Percentiles rank a stretch among this genome's conserved stretches.
Evolutionary conservation across 2,329 filamentous ascomycete genomes (phyloP).

Genomic region (Microsporum audouinii): DNA sequence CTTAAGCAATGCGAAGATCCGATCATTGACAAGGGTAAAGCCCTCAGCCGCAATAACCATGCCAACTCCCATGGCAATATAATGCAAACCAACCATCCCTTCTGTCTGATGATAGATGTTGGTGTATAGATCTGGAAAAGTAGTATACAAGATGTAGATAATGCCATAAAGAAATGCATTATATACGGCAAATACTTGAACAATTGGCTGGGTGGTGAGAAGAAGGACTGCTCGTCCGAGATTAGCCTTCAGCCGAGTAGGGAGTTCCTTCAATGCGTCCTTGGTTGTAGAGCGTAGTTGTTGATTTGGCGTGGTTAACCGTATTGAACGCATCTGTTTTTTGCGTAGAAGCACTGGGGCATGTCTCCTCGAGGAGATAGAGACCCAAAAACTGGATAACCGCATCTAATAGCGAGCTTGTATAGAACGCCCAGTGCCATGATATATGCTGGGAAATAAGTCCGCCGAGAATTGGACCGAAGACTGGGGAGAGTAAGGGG

Average conservation of each 20-base stretch:
- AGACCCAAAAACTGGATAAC: slow-evolving; percentile 21
- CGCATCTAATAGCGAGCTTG: slow-evolving; percentile 30
- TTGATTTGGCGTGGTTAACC: not conserved
- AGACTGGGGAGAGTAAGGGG: slow-evolving; percentile 53
- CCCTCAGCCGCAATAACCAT: slow-evolving; percentile 34
- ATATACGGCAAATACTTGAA: slow-evolving; percentile 46
- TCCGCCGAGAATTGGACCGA: slow-evolving; percentile 51
- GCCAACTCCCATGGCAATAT: slow-evolving; percentile 52
- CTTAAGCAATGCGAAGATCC: not conserved
- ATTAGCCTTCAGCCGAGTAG: not conserved
- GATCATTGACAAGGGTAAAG: slow-evolving; percentile 4
- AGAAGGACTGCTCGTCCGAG: slow-evolving; percentile 22
- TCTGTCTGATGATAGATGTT: slow-evolving; percentile 16
- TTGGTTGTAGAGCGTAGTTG: not conserved
- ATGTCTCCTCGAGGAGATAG: slow-evolving; percentile 36
- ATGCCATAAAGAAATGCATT: slow-evolving; percentile 51
- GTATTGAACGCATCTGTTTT: slow-evolving; percentile 21
- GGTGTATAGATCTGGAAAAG: not conserved
- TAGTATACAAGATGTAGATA: slow-evolving; percentile 45
- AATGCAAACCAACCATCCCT: slow-evolving; percentile 51
- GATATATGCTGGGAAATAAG: slow-evolving; percentile 52
- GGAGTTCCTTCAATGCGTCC: not conserved
- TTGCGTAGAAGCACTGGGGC: slow-evolving; percentile 32
- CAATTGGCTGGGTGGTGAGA: slow-evolving; percentile 48
- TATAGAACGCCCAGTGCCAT: slow-evolving; percentile 66